Conservation (phyloP, 306 rosid species). For the Castanea crenata region DNA sequence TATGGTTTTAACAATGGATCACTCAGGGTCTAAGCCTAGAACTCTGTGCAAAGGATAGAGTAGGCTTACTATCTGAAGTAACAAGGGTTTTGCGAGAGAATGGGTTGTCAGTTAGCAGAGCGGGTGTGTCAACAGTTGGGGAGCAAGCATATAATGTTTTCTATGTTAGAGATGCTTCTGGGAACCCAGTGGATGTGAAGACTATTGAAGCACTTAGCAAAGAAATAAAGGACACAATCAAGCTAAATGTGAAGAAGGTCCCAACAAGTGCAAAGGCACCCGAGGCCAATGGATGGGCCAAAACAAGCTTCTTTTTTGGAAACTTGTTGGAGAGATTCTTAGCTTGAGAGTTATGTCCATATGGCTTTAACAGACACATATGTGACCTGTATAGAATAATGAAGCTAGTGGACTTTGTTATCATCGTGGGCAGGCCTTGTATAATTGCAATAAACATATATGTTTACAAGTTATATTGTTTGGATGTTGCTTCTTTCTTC, state of each 20-base stretch:
- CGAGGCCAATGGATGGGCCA: constrained; percentile 69
- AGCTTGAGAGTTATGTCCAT: constrained; percentile 23
- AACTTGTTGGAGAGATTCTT: constrained; percentile 75
- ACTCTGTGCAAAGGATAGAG: constrained; percentile 75
- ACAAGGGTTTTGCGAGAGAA: constrained; percentile 83
- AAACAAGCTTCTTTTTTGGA: constrained; percentile 81
- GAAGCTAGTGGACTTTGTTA: constrained; percentile 29
- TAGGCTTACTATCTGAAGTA: constrained; percentile 74
- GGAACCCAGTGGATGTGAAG: constrained; percentile 64
- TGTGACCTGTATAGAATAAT: constrained; percentile 38
- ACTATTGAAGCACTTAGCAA: constrained; percentile 60
- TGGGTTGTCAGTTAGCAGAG: constrained; percentile 70
- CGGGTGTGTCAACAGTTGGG: constrained; percentile 74
- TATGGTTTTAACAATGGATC: not conserved
- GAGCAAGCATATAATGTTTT: constrained; percentile 75
- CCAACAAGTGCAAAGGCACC: constrained; percentile 52
- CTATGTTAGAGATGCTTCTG: constrained; percentile 75
- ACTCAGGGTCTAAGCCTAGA: constrained; percentile 74
- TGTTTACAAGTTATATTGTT: constrained; percentile 25
- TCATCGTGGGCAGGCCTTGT: constrained; percentile 27
- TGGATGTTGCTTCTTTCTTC: constrained; percentile 1
- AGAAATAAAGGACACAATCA: constrained; percentile 66
- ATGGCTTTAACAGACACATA: constrained; percentile 11
- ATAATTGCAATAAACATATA: constrained; percentile 22
- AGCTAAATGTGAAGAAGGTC: constrained; percentile 69